Evolutionary conservation across 208 protist species (phyloP).

Genomic region (Porcisia hertigi): DNA sequence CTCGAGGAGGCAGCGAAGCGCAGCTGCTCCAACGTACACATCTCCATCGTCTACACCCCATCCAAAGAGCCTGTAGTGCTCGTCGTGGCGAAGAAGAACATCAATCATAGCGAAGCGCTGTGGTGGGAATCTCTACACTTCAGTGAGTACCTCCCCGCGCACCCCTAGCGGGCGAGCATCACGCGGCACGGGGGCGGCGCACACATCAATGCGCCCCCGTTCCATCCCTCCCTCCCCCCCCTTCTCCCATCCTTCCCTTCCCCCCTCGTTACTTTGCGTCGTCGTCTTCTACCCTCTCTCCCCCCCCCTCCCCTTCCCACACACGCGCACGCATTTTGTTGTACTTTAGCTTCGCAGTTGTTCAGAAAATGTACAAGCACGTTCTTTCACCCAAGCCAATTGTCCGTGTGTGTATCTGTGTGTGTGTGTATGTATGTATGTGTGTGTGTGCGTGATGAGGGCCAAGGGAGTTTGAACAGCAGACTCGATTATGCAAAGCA

Average conservation of each 20-base stretch:
- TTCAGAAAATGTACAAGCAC: too few relatives aligned
- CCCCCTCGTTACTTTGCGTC: neutral
- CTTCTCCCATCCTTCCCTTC: neutral
- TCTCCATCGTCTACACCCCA: conserved; percentile 19
- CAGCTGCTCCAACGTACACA: conserved; percentile 27
- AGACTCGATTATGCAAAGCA: conserved; percentile 2
- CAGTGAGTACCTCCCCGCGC: conserved; percentile 18
- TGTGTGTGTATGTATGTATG: neutral
- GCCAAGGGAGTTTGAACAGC: neutral
- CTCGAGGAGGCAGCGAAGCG: conserved; percentile 26
- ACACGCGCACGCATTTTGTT: neutral
- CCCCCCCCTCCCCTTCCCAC: neutral
- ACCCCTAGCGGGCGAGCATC: conserved; percentile 9
- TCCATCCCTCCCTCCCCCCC: neutral
- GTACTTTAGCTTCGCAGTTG: neutral
- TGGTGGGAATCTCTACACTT: conserved; percentile 31
- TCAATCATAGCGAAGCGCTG: conserved; percentile 16
- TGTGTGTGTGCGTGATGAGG: neutral
- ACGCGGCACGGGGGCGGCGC: neutral
- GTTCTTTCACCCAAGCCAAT: too few relatives aligned
- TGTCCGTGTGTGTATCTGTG: neutral
- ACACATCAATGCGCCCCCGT: neutral
- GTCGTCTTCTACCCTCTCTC: neutral
- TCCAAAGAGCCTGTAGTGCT: conserved; percentile 15
- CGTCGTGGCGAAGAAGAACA: conserved; percentile 28